Evolutionary conservation across 306 rosid species (phyloP), one percentile per base, ranked within the genome.

Genomic region (Cucumis hystrix): DNA sequence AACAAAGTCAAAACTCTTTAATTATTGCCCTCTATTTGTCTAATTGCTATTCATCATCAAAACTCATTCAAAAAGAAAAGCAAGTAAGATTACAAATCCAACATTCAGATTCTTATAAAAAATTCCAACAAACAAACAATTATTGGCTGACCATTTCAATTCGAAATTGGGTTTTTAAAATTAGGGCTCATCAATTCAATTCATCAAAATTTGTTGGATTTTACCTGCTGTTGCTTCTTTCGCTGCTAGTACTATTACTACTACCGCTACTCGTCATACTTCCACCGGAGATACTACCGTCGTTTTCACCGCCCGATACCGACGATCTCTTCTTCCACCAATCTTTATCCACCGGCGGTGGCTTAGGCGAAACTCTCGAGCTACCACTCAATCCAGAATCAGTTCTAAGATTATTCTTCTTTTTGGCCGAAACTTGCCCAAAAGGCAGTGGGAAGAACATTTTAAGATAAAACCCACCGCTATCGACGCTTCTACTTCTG

Each of bases 261-360:
- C 91, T 90, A 21, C 88, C 82, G 33, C 96, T 84, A 30, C 97
- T 94, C 78, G 87, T 86, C 49, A 23, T 23, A 79, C 97, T 92
- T 28, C 84, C 91, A 54, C 92, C 89, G 2, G 91, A 89, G 59
- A 15, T 87, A 20, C 88, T 85, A 71, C 91, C 86, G 11, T 88
- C 92, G 49, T 86, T 84, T 73, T 84, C 84, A 45, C 72, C 84
- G 9, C 71, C 83, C 6, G 74, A 66, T 0, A 18, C 87, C 1
- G 85, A 79, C 81, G 62, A 65, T 20, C 83, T 82, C 88, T 89
- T 92, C 95, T 87, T 87, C 91, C 91, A 92, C 98, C 96, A 90
- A 35, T 94, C 96, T 59, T 85, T 87, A 8, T 92, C 97, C 16
- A 54, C 77, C 1, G 82, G 69, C 18, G 95, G 93, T 76, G 95